Conservation (phyloP, 2,329 filamentous ascomycete genomes). For the Calonectria honghensis region DNA sequence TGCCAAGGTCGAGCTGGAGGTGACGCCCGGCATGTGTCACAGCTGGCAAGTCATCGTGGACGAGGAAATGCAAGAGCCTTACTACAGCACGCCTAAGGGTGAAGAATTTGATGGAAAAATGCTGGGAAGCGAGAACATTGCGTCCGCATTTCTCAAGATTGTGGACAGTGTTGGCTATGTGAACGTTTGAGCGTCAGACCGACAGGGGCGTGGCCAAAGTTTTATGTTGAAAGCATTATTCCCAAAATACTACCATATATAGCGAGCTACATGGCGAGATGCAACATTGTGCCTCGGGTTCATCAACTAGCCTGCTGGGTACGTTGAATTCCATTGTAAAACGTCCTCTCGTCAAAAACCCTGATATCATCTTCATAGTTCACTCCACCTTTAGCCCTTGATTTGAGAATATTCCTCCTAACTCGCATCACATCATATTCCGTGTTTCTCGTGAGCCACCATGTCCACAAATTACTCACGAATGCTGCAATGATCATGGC, state of each 20-base stretch:
- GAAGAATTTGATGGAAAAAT: slow-evolving; percentile 3
- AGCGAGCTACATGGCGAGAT: not conserved
- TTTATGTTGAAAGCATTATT: too few relatives aligned
- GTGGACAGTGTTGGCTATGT: not conserved
- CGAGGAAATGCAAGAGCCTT: not conserved
- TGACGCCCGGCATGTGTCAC: slow-evolving; percentile 12
- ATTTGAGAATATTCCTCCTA: slow-evolving; percentile 26
- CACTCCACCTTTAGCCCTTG: slow-evolving; percentile 8
- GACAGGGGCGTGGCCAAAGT: not conserved
- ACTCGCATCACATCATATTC: slow-evolving; percentile 36
- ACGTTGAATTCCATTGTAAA: slow-evolving; percentile 6
- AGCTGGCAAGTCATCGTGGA: slow-evolving; percentile 22
- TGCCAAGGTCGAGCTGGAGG: slow-evolving; percentile 4
- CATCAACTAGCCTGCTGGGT: not conserved
- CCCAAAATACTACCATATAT: too few relatives aligned
- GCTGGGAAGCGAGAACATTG: slow-evolving; percentile 15
- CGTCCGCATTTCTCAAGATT: slow-evolving; percentile 4
- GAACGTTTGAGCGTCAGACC: not conserved
- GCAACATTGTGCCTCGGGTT: not conserved
- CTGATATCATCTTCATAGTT: slow-evolving; percentile 19
- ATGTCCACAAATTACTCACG: slow-evolving; percentile 25
- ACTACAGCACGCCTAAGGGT: slow-evolving; percentile 2
- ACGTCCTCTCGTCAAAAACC: not conserved
- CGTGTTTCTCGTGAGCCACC: slow-evolving; percentile 34
- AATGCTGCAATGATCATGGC: slow-evolving; percentile 16